Evolutionary conservation across 2,329 filamentous ascomycete species (phyloP), one percentile per base, ranked within the genome.

Genomic region (Plenodomus tracheiphilus): DNA sequence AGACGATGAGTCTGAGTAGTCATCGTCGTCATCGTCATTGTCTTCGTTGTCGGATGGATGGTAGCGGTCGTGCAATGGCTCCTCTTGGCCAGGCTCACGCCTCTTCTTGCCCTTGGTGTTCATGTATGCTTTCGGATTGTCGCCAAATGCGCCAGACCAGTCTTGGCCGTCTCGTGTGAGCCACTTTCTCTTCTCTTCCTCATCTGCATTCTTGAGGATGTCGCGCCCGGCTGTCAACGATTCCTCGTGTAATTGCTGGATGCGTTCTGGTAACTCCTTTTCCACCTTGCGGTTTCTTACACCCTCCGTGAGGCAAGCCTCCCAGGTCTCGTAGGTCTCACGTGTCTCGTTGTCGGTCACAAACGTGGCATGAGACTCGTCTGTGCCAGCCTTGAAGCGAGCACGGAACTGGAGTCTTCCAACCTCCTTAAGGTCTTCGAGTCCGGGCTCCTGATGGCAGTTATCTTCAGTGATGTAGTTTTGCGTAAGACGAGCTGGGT

Each of bases 291-390:
- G 82, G 13, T 79, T 74, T 2, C 94, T 85, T 0, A 96, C 89
- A 11, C 93, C 93, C 71, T 97, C 92, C 0, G 91, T 85, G 35
- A 88, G 84, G 69, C 93, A 97, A 0, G 91, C 89, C 71, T 97
- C 91, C 91, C 92, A 97, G 0, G 88, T 89, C 75, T 97, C 93
- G 56, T 90, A 96, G 0, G 92, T 97, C 77, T 97, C 94, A 25
- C 93, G 86, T 1, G 88, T 87, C 68, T 96, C 86, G 64, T 96
- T 96, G 71, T 95, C 89, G 40, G 85, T 83, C 18, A 96, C 86
- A 61, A 96, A 97, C 1, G 79, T 80, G 57, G 89, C 82, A 68
- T 97, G 94, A 16, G 90, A 88, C 45, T 89, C 85, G 68, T 97
- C 92, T 41, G 90, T 96, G 13, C 93, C 93, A 0, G 92, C 86